Base-by-base conservation (phyloP, 148 eudicot genomes). In the Amaranthus palmeri region DNA sequence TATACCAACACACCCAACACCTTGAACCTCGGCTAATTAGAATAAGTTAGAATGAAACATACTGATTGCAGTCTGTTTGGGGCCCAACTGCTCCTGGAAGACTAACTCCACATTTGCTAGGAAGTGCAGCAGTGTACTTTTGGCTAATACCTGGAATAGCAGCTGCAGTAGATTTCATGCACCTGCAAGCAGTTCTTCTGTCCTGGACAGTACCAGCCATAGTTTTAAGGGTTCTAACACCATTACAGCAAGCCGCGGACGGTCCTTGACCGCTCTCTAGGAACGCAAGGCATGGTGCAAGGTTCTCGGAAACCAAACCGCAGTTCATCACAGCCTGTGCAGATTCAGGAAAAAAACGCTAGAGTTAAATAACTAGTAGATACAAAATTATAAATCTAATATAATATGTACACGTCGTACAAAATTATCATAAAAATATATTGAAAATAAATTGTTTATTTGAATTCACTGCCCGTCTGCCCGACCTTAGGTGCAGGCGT, bases 261-360 rank as follows among this genome's bases (percentile, higher is more conserved):
- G 74, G 76, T 0, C 69, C 75, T 3, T 36, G 18, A 12, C 64
- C 71, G 4, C 5, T 9, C 73, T 11, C 57, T 13, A 82, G 77
- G 81, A 61, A 85, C 3, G 52, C 40, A 2, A 85, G 13, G 74
- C 88, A 85, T 11, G 72, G 69, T 1, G 45, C 52, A 42, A 85
- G 8, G 10, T 8, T 49, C 12, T 10, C 3, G 5, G 42, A 2
- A 8, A 85, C 82, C 41, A 8, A 11, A 9, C 70, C 75, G 51
- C 88, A 85, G 3, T 76, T 65, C 15, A 85, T 65, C 7, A 73
- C 61, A 3, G 67, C 67, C 51, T 64, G 15, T 64, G 67, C 50
- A 12, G 49, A 2, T 25, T 25, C 36, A 25, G 36, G 36, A 25
- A 25, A 25, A 25, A 25, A 25, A 25, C 1, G 36, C 36, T n/a